Conservation (phyloP, 2,329 filamentous ascomycete genomes). For the Purpureocillium takamizusanense region DNA sequence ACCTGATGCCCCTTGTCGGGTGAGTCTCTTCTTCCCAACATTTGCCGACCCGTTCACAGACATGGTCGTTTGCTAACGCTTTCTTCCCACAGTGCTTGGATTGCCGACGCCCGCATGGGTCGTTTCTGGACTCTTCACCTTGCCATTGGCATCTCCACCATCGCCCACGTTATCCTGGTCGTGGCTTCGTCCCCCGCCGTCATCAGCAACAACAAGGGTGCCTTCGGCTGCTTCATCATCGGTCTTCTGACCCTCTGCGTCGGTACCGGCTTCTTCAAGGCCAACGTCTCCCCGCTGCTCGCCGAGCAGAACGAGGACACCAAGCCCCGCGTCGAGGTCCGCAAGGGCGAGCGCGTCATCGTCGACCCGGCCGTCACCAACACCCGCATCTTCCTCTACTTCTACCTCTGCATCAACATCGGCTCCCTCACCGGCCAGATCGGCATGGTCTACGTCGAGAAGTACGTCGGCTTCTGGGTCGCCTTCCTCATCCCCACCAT, state of each 20-base stretch:
- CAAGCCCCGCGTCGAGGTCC: slow-evolving; percentile 46
- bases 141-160: slow-evolving; percentile 55
- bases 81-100: slow-evolving; percentile 26
- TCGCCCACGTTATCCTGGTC: slow-evolving; percentile 59
- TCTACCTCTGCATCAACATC: slow-evolving; percentile 49
- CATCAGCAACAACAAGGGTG: slow-evolving; percentile 45
- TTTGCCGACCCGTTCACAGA: not conserved
- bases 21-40: slow-evolving; percentile 14
- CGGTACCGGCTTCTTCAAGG: slow-evolving; percentile 74
- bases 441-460: slow-evolving; percentile 63
- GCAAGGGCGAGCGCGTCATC: slow-evolving; percentile 57
- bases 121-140: slow-evolving; percentile 66
- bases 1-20: slow-evolving; percentile 50
- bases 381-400: slow-evolving; percentile 59
- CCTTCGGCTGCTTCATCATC: slow-evolving; percentile 60
- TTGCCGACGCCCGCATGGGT: slow-evolving; percentile 63
- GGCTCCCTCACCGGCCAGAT: slow-evolving; percentile 50
- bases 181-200: slow-evolving; percentile 54
- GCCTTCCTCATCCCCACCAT: slow-evolving; percentile 59
- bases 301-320: slow-evolving; percentile 60
- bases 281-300: slow-evolving; percentile 65
- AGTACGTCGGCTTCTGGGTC: slow-evolving; percentile 69
- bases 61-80: not conserved
- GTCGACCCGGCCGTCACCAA: slow-evolving; percentile 62
- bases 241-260: slow-evolving; percentile 46